A percentile compares a stretch with the other conserved stretches of the same genome.
Conservation (phyloP, 768 basidiomycete species). For the Pleurotus ostreatus region DNA sequence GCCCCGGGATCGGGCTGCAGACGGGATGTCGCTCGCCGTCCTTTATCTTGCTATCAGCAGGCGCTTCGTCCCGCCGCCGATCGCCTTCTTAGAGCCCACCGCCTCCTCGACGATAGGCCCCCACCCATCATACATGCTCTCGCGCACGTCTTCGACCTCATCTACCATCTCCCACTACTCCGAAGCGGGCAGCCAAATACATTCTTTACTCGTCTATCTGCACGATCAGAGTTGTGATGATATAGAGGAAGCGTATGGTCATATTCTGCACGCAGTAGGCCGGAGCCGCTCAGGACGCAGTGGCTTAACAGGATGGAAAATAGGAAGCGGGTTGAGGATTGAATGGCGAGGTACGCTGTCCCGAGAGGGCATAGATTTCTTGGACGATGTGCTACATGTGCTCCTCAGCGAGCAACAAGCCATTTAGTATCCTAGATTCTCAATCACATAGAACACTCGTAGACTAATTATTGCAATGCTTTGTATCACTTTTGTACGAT, state of each 20-base stretch:
- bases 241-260: conserved; percentile 3
- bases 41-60: conserved; percentile 4
- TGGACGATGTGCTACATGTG: background rate
- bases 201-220: background rate
- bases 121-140: conserved; percentile 3
- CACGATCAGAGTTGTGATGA: conserved; percentile 5
- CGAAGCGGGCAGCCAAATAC: background rate
- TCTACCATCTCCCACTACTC: background rate
- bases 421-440: background rate
- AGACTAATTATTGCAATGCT: background rate
- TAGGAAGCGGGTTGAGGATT: conserved; percentile 1
- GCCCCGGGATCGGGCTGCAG: background rate
- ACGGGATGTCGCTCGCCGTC: conserved; percentile 2
- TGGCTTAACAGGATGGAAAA: conserved; percentile 42
- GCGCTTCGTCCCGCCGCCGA: background rate
- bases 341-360: conserved; percentile 6
- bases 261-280: background rate
- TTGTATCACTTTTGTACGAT: background rate
- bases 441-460: background rate
- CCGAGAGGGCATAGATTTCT: conserved; percentile 2
- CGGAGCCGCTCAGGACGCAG: conserved; percentile 66
- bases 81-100: background rate
- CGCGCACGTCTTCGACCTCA: background rate
- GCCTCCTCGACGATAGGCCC: background rate
- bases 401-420: background rate